Percentiles rank a stretch among this genome's conserved stretches.
These are phyloP conservation scores for Phylloporus gajari DNA, from an alignment of 1,284 basidiomycete species.

Conservation along the genomic window DNA sequence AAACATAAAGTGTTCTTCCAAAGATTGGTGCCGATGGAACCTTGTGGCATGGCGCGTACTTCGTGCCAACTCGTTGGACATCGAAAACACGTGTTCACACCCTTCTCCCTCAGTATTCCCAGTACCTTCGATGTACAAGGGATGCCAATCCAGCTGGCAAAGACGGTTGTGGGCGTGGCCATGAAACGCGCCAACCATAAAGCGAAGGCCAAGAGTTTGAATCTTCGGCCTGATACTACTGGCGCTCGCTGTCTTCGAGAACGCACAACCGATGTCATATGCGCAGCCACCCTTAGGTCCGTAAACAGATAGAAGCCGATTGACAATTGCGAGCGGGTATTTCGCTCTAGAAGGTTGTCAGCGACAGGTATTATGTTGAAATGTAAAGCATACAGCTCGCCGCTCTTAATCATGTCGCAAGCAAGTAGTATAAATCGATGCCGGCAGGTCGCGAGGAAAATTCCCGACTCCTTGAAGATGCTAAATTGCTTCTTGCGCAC, in stretches of 20 bases:
- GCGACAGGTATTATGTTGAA: neutral
- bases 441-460: neutral
- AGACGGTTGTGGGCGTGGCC: slow-evolving; percentile 39
- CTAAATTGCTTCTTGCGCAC: neutral
- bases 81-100: slow-evolving; percentile 20
- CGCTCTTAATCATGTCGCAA: slow-evolving; percentile 26
- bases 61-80: slow-evolving; percentile 15
- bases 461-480: neutral
- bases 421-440: neutral
- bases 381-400: slow-evolving; percentile 15
- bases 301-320: neutral
- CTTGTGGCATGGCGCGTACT: neutral
- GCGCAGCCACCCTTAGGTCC: slow-evolving; percentile 10
- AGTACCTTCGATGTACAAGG: slow-evolving; percentile 6
- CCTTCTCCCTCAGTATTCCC: slow-evolving; percentile 22
- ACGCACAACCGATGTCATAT: slow-evolving; percentile 22
- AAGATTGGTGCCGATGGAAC: slow-evolving; percentile 23
- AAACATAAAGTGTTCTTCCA: slow-evolving; percentile 22
- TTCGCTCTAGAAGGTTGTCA: slow-evolving; percentile 14
- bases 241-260: neutral
- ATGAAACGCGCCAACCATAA: slow-evolving; percentile 42
- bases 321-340: slow-evolving; percentile 19
- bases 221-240: neutral
- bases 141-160: slow-evolving; percentile 22
- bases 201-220: neutral